A percentile compares a stretch with the other conserved stretches of the same genome.
These are phyloP conservation scores for Cryptococcus sp. DNA, from an alignment of 1,284 basidiomycete genomes.

Conservation along the genomic window DNA sequence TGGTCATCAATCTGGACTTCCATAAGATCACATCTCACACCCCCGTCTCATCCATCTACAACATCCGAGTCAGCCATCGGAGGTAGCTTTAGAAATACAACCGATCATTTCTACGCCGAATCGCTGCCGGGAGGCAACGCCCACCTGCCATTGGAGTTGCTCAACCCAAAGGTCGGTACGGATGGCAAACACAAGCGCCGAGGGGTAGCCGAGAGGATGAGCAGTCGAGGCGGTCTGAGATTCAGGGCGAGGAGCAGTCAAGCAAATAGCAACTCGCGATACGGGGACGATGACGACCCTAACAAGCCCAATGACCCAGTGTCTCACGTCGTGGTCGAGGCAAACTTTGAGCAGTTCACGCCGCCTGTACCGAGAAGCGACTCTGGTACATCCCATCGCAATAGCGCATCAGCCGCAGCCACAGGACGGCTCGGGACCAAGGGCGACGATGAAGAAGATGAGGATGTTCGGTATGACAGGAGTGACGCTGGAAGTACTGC, in stretches of 20 bases:
- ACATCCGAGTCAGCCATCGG: conserved; percentile 40
- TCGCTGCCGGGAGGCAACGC: conserved; percentile 3
- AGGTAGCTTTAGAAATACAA: conserved; percentile 22
- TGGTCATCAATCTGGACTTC: conserved; percentile 21
- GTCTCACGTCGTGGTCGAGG: conserved; percentile 43
- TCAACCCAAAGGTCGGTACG: conserved; percentile 27
- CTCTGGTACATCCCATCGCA: conserved; percentile 34
- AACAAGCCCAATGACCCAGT: conserved; percentile 31
- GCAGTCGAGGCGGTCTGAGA: conserved; percentile 13
- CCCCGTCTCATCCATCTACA: conserved; percentile 42
- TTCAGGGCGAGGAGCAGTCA: conserved; percentile 13
- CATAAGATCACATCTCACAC: conserved; percentile 27
- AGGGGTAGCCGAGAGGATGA: conserved; percentile 8
- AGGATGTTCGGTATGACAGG: conserved; percentile 9
- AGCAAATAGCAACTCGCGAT: conserved; percentile 26
- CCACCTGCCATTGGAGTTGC: conserved; percentile 28
- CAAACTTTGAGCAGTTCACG: conserved; percentile 43
- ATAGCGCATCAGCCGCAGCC: conserved; percentile 13
- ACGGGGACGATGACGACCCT: conserved; percentile 40
- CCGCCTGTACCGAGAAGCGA: conserved; percentile 37
- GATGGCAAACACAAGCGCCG: conserved; percentile 22
- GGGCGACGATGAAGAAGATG: conserved; percentile 13
- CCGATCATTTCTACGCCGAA: conserved; percentile 26
- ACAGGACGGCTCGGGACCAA: conserved; percentile 2
- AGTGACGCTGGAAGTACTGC: conserved; percentile 19